Conservation (phyloP, 2,329 filamentous ascomycete genomes). For the Blastomyces parvus region DNA sequence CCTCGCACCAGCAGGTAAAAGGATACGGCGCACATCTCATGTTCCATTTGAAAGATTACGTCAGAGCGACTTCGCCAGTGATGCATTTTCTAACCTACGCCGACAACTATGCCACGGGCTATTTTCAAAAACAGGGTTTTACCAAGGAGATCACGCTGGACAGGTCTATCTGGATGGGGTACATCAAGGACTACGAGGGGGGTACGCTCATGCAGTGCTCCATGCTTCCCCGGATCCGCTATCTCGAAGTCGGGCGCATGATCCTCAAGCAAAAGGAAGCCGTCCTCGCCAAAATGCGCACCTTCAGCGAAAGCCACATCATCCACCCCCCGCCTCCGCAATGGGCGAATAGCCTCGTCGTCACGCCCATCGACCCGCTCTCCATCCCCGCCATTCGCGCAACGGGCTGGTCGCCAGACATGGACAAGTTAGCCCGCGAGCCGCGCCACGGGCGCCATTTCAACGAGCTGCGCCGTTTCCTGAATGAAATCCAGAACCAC, state of each 20-base stretch:
- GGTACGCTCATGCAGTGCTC: constrained; percentile 91
- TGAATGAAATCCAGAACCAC: constrained; percentile 80
- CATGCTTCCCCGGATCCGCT: constrained; percentile 77
- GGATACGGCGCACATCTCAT: constrained; percentile 89
- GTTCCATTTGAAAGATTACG: constrained; percentile 84
- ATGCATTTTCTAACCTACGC: constrained; percentile 92
- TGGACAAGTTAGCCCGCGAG: constrained; percentile 79
- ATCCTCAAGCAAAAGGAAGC: constrained; percentile 82
- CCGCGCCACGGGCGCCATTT: constrained; percentile 81
- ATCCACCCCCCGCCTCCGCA: constrained; percentile 66
- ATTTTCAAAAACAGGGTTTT: constrained; percentile 91
- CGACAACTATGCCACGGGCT: constrained; percentile 86
- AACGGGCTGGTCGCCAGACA: constrained; percentile 77
- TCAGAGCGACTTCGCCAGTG: constrained; percentile 79
- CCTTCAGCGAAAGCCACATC: constrained; percentile 67
- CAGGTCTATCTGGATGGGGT: constrained; percentile 78
- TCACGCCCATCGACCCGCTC: constrained; percentile 62
- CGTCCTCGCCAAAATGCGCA: constrained; percentile 74
- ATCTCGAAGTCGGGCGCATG: constrained; percentile 75
- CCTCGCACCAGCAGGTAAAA: constrained; percentile 83
- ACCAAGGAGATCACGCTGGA: constrained; percentile 88
- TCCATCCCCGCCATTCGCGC: constrained; percentile 67
- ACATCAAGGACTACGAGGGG: constrained; percentile 90
- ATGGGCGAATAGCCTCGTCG: constrained; percentile 54
- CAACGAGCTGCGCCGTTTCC: constrained; percentile 70